A percentile compares a stretch with the other conserved stretches of the same genome.
phyloP scores from a whole-genome alignment of 176 grass and related monocot species.

The Zoysia japonica region DNA sequence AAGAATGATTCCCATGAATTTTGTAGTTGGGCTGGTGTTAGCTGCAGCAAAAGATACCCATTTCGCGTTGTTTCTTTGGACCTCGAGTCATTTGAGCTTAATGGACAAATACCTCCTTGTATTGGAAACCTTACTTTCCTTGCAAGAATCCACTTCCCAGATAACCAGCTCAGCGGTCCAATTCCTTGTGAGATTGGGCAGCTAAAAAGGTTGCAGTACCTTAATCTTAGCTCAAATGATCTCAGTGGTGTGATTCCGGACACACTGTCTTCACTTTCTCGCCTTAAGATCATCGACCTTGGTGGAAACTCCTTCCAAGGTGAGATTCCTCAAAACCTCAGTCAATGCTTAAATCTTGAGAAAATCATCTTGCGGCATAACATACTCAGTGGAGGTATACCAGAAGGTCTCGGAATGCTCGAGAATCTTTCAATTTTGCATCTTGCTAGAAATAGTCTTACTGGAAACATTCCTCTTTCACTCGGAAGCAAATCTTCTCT shows the following conservation, averaged over 20 bases:
- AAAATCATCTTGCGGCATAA: too few relatives aligned
- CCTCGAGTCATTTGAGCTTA: neutral
- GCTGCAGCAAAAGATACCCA: constrained; percentile 8
- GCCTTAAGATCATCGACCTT: constrained; percentile 40
- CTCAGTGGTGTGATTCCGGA: constrained; percentile 32
- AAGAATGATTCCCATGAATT: constrained; percentile 7
- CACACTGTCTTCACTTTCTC: neutral
- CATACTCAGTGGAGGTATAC: constrained; percentile 4
- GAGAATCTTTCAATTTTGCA: constrained; percentile 18
- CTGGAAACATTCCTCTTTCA: constrained; percentile 6
- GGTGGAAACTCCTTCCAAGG: neutral
- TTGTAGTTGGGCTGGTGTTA: constrained; percentile 52
- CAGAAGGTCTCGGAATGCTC: constrained; percentile 7
- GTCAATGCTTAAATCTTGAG: too few relatives aligned
- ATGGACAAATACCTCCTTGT: constrained; percentile 44
- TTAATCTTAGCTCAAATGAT: constrained; percentile 45
- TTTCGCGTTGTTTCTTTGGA: constrained; percentile 36
- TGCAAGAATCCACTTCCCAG: constrained; percentile 7
- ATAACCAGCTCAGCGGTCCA: constrained; percentile 11
- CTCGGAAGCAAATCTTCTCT: constrained; percentile 27
- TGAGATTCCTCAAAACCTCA: too few relatives aligned
- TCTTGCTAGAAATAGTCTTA: constrained; percentile 33
- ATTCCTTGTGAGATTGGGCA: constrained; percentile 46
- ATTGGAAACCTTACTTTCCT: constrained; percentile 49
- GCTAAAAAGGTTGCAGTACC: neutral